Evolutionary conservation across 805 yeast genomes (phyloP), one percentile per base, ranked within the genome.

Genomic region (Torulaspora microellipsoides): DNA sequence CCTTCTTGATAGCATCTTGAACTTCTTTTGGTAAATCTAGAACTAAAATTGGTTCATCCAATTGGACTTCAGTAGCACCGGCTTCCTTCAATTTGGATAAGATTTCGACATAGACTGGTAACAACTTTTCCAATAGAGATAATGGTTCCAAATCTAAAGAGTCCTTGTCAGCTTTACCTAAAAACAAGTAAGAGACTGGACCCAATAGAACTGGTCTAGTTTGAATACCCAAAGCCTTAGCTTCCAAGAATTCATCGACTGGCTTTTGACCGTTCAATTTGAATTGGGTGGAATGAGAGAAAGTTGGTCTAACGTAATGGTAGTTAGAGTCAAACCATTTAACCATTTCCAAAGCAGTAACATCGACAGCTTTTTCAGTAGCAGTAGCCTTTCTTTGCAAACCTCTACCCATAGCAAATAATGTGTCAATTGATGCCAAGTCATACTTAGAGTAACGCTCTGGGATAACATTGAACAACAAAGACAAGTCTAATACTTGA

Each of bases 371-470:
- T 60, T 83, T 78, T 51, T 81, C 69, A 56, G 89, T 66, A 60
- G 84, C 95, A 56, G 95, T 85, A 56, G 95, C 95, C 72, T 85
- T 83, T 76, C 93, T 87, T 78, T 93, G 99, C 70, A 93, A 80
- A 83, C 99, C 99, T 81, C 99, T 89, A 75, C 98, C 99, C 98
- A 93, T 93, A 66, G 99, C 99, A 70, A 93, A 93, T 65, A 86
- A 74, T 52, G 88, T 86, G 73, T 93, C 99, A 59, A 93, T 77
- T 68, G 88, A 83, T 56, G 88, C 80, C 68, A 93, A 81, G 63
- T 83, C 81, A 74, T 76, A 87, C 78, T 93, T 85, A 73, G 91
- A 76, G 83, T 93, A 93, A 75, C 98, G 85, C 64, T 88, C 95
- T 68, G 99, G 99, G 68, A 93, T 79, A 59, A 83, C 97, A 67